These are phyloP conservation scores for Bruguiera gymnorhiza DNA, from an alignment of 345 rosid species.

Conservation along the genomic window DNA sequence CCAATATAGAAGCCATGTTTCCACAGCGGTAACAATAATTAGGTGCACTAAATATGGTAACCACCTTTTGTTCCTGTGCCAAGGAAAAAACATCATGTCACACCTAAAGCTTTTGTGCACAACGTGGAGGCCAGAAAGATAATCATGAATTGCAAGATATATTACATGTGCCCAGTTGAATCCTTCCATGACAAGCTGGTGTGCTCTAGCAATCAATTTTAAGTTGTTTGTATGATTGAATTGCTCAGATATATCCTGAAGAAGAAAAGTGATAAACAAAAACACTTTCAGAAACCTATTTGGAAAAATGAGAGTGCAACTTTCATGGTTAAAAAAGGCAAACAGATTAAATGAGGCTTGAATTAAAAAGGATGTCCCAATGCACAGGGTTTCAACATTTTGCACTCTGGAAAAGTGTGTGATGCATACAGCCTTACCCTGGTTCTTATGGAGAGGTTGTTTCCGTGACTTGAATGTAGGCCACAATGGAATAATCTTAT, in stretches of 20 bases:
- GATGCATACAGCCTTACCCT: no score
- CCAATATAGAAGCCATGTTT: conserved; percentile 93
- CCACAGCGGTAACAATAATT: conserved; percentile 98
- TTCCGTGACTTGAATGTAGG: no score
- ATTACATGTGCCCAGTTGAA: conserved; percentile 74
- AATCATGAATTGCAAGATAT: background rate
- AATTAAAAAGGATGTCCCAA: no score
- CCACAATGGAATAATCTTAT: no score
- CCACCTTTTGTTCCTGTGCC: conserved; percentile 90
- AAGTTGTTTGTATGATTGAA: conserved; percentile 84
- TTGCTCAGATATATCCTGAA: conserved; percentile 93
- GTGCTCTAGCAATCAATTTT: conserved; percentile 92
- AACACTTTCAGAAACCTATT: no score
- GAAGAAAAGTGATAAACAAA: conserved; percentile 10
- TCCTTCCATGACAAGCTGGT: conserved; percentile 96
- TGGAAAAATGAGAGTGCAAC: no score
- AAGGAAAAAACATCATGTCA: background rate
- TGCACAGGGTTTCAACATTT: no score
- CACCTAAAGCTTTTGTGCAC: background rate
- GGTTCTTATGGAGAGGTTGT: no score
- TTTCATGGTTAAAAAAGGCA: no score
- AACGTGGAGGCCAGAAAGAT: conserved; percentile 3
- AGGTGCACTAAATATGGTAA: conserved; percentile 94
- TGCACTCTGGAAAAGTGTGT: no score
- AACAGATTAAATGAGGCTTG: no score